Evolutionary conservation across 2,329 filamentous ascomycete genomes (phyloP), one percentile per base, ranked within the genome.

Genomic region (Trichoderma semiorbis): DNA sequence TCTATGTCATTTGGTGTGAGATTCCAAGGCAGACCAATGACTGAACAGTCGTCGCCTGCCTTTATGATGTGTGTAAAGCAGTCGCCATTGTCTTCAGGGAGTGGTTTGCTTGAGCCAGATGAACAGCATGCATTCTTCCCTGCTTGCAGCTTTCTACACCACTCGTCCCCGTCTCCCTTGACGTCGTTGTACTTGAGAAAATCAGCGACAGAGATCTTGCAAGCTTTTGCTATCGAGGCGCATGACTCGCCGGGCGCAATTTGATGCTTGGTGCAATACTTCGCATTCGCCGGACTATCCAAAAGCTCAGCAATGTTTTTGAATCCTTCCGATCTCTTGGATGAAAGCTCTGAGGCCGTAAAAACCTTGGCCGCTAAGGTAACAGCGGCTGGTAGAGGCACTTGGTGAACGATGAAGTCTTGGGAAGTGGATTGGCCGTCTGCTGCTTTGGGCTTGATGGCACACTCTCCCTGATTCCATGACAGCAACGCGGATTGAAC

Each of bases 91-190:
- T 74, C 64, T 36, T 75, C 73, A 1, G 79, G 79, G 74, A 81
- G 75, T 0, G 83, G 83, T 1, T 69, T 74, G 0, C 82, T 75
- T 0, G 74, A 76, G 3, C 83, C 83, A 1, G 75, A 39, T 10
- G 77, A 78, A 71, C 82, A 84, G 75, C 82, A 84, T 0, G 83
- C 79, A 55, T 74, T 77, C 73, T 83, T 77, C 26, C 77, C 78
- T 0, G 76, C 74, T 7, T 69, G 69, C 1, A 86, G 77, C 0
- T 73, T 78, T 3, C 76, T 74, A 68, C 82, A 84, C 1, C 82
- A 75, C 8, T 69, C 64, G 34, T 68, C 30, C 18, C 68, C 68
- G 24, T 61, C 68, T 60, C 3, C 72, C 5, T 61, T 61, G 55
- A 18, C 82, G 77, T 43, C 77, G 73, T 86, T 85, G 73, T 79